These are phyloP conservation scores for Sporisorium iseilematis-ciliati DNA, from an alignment of 1,284 basidiomycete genomes.

Conservation along the genomic window DNA sequence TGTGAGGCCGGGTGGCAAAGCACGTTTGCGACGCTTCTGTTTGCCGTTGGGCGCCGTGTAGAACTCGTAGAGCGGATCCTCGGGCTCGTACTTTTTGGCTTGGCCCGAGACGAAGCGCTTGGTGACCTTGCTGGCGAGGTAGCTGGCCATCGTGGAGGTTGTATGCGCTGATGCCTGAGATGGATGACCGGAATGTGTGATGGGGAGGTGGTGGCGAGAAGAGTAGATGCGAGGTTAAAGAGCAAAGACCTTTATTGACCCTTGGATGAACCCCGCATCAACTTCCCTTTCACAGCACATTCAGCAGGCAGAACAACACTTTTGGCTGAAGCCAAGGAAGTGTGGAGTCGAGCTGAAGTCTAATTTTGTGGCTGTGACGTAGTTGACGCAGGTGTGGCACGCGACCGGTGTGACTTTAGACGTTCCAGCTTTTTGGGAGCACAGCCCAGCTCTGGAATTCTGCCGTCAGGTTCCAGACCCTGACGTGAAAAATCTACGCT, in stretches of 20 bases:
- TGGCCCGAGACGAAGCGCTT: constrained; percentile 48
- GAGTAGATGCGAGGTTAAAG: neutral
- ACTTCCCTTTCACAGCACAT: neutral
- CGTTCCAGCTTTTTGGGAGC: neutral
- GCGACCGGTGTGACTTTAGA: constrained; percentile 1
- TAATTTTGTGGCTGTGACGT: constrained; percentile 7
- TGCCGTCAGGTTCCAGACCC: neutral
- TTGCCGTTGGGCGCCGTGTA: constrained; percentile 78
- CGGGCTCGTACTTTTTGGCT: constrained; percentile 60
- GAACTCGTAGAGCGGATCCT: constrained; percentile 83
- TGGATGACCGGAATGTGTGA: neutral
- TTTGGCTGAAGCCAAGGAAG: neutral
- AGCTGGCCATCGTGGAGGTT: constrained; percentile 43
- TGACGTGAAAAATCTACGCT: neutral
- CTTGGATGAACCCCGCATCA: neutral
- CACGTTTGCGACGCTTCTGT: constrained; percentile 78
- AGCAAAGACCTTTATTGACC: neutral
- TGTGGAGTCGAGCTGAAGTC: neutral
- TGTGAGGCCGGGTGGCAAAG: constrained; percentile 82
- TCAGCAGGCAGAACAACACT: constrained; percentile 1
- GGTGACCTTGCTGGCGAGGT: constrained; percentile 55
- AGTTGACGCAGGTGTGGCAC: neutral
- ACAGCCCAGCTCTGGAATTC: neutral
- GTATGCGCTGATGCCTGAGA: neutral
- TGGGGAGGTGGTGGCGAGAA: neutral